Evolutionary conservation across 1,284 basidiomycete species (phyloP).

Genomic region (Porodaedalea pini): DNA sequence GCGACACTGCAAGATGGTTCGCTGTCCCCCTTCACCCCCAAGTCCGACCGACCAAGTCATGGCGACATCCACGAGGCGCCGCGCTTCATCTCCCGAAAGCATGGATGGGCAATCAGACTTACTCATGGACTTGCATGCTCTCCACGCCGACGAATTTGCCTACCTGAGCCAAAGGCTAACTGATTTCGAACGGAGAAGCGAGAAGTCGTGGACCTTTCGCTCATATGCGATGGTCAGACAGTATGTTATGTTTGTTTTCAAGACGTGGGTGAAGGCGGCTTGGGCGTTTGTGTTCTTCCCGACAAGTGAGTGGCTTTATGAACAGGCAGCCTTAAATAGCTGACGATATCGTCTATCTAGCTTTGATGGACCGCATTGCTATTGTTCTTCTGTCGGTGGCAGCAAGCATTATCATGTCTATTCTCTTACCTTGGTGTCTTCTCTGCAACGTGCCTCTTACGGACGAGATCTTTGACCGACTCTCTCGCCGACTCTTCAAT

Average conservation of each 20-base stretch:
- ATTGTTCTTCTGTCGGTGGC: conserved; percentile 22
- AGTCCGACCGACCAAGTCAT: background rate
- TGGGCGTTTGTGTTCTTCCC: conserved; percentile 24
- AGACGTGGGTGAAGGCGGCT: conserved; percentile 23
- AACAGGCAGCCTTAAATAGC: background rate
- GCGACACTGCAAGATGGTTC: conserved; percentile 9
- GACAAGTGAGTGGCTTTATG: conserved; percentile 21
- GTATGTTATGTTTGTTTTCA: conserved; percentile 21
- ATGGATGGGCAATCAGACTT: conserved; percentile 3
- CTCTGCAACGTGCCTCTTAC: conserved; percentile 22
- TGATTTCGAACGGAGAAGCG: conserved; percentile 13
- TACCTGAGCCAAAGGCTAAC: conserved; percentile 20
- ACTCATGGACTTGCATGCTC: conserved; percentile 19
- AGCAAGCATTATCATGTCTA: conserved; percentile 23
- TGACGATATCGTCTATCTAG: conserved; percentile 3
- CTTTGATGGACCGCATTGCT: conserved; percentile 22
- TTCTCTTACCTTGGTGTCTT: conserved; percentile 25
- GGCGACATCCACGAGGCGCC: background rate
- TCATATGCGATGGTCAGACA: conserved; percentile 17
- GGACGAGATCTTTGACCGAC: conserved; percentile 16
- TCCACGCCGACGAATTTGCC: conserved; percentile 27
- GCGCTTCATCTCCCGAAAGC: background rate
- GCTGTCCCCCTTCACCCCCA: conserved; percentile 14
- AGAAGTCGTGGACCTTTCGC: conserved; percentile 21
- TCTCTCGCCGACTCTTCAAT: conserved; percentile 19